phyloP scores from a whole-genome alignment of 495 filamentous ascomycete genomes.

The Penicilliopsis zonata region DNA sequence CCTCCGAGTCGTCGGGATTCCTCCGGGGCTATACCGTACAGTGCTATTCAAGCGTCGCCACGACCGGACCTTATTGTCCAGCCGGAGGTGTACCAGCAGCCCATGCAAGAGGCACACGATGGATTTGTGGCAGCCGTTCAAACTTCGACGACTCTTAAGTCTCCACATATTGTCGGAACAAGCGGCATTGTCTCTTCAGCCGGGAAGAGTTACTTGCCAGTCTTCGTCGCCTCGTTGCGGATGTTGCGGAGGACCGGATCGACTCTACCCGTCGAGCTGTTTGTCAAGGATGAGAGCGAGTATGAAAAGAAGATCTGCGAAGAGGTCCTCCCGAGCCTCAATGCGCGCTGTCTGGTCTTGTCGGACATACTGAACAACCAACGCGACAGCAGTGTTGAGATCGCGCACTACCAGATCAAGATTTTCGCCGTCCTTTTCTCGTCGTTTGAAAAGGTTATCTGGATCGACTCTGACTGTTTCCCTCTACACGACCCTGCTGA shows the following conservation, averaged over 20 bases:
- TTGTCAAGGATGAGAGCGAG: slow-evolving; percentile 24
- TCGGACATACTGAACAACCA: slow-evolving; percentile 12
- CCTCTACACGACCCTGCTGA: slow-evolving; percentile 27
- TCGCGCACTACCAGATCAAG: slow-evolving; percentile 36
- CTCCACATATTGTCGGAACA: slow-evolving; percentile 17
- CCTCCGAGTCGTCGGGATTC: slow-evolving; percentile 2
- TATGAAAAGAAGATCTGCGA: slow-evolving; percentile 36
- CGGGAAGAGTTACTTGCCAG: slow-evolving; percentile 17
- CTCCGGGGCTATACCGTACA: slow-evolving; percentile 7
- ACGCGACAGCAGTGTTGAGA: slow-evolving; percentile 1
- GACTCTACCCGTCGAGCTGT: slow-evolving; percentile 37
- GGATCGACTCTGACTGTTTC: slow-evolving; percentile 39
- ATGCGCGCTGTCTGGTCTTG: slow-evolving; percentile 30
- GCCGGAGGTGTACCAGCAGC: slow-evolving; percentile 7
- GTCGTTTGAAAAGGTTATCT: slow-evolving; percentile 37
- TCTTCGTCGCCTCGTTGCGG: slow-evolving; percentile 25
- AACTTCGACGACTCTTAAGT: slow-evolving; percentile 4
- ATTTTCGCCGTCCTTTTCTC: slow-evolving; percentile 38
- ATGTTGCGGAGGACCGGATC: slow-evolving; percentile 37
- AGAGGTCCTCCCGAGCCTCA: slow-evolving; percentile 22
- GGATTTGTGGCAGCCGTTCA: slow-evolving; percentile 18
- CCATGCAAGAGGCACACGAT: slow-evolving; percentile 17
- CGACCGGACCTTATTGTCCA: slow-evolving; percentile 10
- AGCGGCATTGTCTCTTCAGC: slow-evolving; percentile 35
- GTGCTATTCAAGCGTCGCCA: slow-evolving; percentile 5